Conservation (phyloP, 371 early-diverging fungal genomes). For the Agmasoma carcini region DNA sequence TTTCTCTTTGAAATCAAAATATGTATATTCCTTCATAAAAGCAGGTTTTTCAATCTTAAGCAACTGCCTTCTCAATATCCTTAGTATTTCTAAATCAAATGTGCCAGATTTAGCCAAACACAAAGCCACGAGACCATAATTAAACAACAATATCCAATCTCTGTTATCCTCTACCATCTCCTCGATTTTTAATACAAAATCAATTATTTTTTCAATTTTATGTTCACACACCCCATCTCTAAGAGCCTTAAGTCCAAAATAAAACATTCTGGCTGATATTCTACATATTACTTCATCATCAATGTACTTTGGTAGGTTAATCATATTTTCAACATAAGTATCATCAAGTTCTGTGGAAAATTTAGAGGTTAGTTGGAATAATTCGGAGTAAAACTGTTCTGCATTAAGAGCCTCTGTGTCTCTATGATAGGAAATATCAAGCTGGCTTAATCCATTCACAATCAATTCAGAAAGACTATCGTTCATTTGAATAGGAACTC, state of each 20-base stretch:
- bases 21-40: background rate
- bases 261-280: constrained; percentile 24
- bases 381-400: too few relatives aligned
- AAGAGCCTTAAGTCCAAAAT: constrained; percentile 15
- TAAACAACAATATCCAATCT: constrained; percentile 18
- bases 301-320: background rate
- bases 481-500: too few relatives aligned
- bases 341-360: too few relatives aligned
- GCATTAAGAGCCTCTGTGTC: too few relatives aligned
- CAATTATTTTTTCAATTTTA: background rate
- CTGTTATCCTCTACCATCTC: background rate
- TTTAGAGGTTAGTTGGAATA: too few relatives aligned
- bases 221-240: background rate
- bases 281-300: constrained; percentile 5
- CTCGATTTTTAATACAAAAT: background rate
- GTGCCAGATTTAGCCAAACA: constrained; percentile 12
- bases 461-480: too few relatives aligned
- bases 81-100: constrained; percentile 22
- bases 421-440: too few relatives aligned
- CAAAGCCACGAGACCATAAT: constrained; percentile 24
- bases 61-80: constrained; percentile 31
- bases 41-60: constrained; percentile 7
- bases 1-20: constrained; percentile 10
- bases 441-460: too few relatives aligned
- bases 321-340: background rate